These are phyloP conservation scores for Hemileia vastatrix DNA, from an alignment of 1,284 basidiomycete genomes.

Conservation along the genomic window DNA sequence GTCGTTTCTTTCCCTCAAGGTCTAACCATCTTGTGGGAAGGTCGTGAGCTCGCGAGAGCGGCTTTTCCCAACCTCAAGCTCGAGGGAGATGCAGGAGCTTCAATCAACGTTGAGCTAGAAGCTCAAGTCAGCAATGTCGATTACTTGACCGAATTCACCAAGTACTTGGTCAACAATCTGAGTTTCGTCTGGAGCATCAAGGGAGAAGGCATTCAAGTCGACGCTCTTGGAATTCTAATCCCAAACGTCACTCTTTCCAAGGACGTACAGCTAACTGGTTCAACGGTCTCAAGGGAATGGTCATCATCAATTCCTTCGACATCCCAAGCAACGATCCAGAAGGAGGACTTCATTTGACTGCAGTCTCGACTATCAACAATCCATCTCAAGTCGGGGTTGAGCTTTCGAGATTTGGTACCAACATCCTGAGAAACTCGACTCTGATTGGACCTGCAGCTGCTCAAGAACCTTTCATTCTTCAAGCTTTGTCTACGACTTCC, in stretches of 20 bases:
- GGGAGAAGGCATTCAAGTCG: constrained; percentile 58
- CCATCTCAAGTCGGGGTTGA: constrained; percentile 68
- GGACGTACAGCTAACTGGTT: no score
- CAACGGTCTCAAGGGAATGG: constrained; percentile 58
- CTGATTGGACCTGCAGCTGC: constrained; percentile 57
- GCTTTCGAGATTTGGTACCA: constrained; percentile 57
- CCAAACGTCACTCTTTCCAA: constrained; percentile 59
- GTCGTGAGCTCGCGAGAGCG: constrained; percentile 55
- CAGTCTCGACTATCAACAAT: constrained; percentile 57
- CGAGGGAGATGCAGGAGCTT: constrained; percentile 55
- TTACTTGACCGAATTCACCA: constrained; percentile 59
- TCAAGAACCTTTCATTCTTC: constrained; percentile 51
- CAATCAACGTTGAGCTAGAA: constrained; percentile 52
- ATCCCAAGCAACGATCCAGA: constrained; percentile 61
- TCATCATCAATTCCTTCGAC: constrained; percentile 61
- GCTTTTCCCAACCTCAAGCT: constrained; percentile 55
- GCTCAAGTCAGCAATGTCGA: constrained; percentile 58
- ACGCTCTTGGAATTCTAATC: constrained; percentile 50
- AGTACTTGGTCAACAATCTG: constrained; percentile 56
- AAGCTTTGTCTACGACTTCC: constrained; percentile 52
- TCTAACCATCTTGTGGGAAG: constrained; percentile 57
- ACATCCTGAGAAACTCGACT: constrained; percentile 52
- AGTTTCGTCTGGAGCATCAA: constrained; percentile 65
- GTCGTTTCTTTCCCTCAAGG: constrained; percentile 59
- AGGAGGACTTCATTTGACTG: constrained; percentile 63